Evolutionary conservation across 2,329 filamentous ascomycete genomes (phyloP), one percentile per base, ranked within the genome.

Genomic region (Zymoseptoria brevis): DNA sequence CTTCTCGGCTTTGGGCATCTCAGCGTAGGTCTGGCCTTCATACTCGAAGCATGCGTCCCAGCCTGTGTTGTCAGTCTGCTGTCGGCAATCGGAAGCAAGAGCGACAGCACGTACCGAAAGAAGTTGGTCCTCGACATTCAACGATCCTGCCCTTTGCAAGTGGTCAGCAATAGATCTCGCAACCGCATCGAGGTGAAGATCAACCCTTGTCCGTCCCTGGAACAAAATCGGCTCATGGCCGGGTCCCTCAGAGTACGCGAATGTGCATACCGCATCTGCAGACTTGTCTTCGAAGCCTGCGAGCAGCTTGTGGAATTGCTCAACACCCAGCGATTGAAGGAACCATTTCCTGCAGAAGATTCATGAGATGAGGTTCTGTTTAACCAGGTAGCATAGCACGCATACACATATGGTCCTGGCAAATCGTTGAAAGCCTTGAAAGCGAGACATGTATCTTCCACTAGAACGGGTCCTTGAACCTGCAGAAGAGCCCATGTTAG

Each of bases 1-100:
- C 85, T 95, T 95, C 72, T 86, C 84, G 8, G 73, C 76, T 75
- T 88, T 92, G 55, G 90, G 88, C 94, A 99, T 99, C 78, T 99
- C 94, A 26, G 94, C 94, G 73, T 96, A 87, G 78, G 94, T 99
- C 76, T 90, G 79, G 50, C 92, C 92, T 64, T 95, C 83, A 67
- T 95, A 93, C 76, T 99, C 94, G 69, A 99, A 99, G 64, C 96
- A 87, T 1, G 94, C 85, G 74, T 99, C 94, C 94, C 94, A 99
- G 52, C 93, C 92, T 96, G 64, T n/a, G 24, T 13, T 6, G 51
- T 53, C 51, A 53, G 51, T 53, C 9, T 53, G 19, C 50, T 5
- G 19, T 8, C 4, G 0, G 19, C 50, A 45, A 13, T 16, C 13
- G 8, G 8, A 26, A 26, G n/a, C n/a, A 4, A 41, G 8, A 50